Evolutionary conservation across 805 yeast species (phyloP).

Genomic region (Candida golubevii): DNA sequence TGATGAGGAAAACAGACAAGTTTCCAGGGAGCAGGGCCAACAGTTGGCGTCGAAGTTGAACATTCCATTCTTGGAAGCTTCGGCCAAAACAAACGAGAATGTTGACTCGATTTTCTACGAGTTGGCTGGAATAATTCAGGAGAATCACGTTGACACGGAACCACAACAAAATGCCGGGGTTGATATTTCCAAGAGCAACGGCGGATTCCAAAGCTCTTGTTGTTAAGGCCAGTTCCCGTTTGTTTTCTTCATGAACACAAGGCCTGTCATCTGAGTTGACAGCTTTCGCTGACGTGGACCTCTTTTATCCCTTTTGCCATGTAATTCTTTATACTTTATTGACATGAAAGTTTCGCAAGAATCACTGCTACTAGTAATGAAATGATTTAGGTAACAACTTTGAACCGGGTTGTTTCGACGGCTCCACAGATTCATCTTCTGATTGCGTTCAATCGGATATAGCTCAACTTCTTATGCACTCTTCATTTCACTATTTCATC

Average conservation of each 20-base stretch:
- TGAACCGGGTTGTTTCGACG: too few species aligned
- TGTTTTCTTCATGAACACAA: background rate
- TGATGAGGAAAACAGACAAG: slow-evolving; percentile 81
- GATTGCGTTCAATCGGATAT: too few species aligned
- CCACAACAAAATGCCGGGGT: slow-evolving; percentile 29
- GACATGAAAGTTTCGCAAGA: too few species aligned
- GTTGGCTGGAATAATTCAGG: slow-evolving; percentile 82
- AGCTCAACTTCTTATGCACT: too few species aligned
- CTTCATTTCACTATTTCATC: too few species aligned
- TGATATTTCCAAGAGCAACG: slow-evolving; percentile 33
- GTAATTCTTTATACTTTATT: too few species aligned
- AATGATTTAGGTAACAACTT: too few species aligned
- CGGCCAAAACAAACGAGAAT: slow-evolving; percentile 89
- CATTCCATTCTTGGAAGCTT: slow-evolving; percentile 90
- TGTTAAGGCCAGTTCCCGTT: slow-evolving; percentile 23
- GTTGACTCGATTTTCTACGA: slow-evolving; percentile 91
- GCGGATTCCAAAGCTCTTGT: slow-evolving; percentile 32
- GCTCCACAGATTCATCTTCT: too few species aligned
- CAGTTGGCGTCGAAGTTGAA: slow-evolving; percentile 80
- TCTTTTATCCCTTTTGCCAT: too few species aligned
- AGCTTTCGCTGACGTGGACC: too few species aligned
- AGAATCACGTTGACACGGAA: slow-evolving; percentile 53
- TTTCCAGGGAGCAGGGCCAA: slow-evolving; percentile 86
- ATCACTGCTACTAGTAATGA: too few species aligned
- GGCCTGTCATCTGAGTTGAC: too few species aligned